Percentiles rank a stretch among this genome's conserved stretches.
These are phyloP conservation scores for Podospora fimiseda DNA, from an alignment of 495 filamentous ascomycete species.

Conservation along the genomic window DNA sequence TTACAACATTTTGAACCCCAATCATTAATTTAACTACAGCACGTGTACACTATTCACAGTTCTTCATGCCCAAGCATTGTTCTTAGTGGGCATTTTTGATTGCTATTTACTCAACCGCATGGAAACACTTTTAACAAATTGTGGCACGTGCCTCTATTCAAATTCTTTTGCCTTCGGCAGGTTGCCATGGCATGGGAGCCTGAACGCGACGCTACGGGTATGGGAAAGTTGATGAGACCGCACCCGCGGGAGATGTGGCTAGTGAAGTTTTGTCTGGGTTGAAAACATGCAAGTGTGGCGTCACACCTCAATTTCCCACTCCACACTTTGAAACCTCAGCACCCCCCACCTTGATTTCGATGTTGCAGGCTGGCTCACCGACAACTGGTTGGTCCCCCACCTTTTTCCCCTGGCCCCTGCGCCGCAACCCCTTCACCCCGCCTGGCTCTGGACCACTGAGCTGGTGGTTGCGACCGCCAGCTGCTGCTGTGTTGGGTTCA, in stretches of 20 bases:
- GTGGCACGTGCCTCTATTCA: neutral
- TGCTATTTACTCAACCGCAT: no score
- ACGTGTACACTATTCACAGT: no score
- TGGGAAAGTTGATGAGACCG: neutral
- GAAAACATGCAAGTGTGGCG: neutral
- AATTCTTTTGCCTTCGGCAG: constrained; percentile 6
- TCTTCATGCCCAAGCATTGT: no score
- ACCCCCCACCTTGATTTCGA: neutral
- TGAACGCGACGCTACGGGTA: constrained; percentile 3
- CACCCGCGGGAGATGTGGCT: neutral
- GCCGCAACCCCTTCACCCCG: neutral
- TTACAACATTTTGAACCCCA: no score
- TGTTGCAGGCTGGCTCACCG: neutral
- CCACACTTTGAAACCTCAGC: neutral
- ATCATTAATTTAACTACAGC: no score
- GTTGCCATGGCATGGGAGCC: constrained; percentile 2
- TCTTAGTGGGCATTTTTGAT: no score
- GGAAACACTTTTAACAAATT: no score
- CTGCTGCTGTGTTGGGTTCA: neutral
- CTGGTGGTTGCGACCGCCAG: neutral
- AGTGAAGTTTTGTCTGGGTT: neutral
- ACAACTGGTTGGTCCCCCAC: neutral
- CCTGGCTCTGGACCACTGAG: neutral
- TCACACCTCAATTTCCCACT: neutral
- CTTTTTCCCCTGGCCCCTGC: neutral